phyloP scores from a whole-genome alignment of 495 filamentous ascomycete genomes.

The Trichoderma asperelloides region DNA sequence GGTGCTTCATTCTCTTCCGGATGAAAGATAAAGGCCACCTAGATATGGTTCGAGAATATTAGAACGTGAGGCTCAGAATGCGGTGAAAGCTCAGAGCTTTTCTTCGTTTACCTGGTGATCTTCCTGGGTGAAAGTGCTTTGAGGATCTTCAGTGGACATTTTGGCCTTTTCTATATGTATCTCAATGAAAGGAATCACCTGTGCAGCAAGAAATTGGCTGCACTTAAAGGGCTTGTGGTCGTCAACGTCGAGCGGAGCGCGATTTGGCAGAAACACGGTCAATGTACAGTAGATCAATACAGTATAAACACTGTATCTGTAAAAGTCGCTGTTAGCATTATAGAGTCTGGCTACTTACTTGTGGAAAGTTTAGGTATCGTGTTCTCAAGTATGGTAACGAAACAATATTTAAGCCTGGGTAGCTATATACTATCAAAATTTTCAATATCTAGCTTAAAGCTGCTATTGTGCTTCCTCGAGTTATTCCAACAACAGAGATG shows the following conservation, averaged over 20 bases:
- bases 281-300: background rate
- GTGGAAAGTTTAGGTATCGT: background rate
- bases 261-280: conserved; percentile 1
- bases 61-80: background rate
- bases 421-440: no score
- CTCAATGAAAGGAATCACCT: background rate
- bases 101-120: conserved; percentile 22
- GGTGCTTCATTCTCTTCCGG: conserved; percentile 29
- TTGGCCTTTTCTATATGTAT: background rate
- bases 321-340: background rate
- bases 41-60: background rate
- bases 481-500: no score
- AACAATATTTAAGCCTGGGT: no score
- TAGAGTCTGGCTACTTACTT: background rate
- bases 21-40: conserved; percentile 67
- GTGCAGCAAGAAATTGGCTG: background rate
- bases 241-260: background rate
- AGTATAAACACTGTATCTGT: background rate
- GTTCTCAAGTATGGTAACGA: background rate
- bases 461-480: no score
- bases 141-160: conserved; percentile 1
- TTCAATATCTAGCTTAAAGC: no score
- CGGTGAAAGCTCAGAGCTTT: background rate
- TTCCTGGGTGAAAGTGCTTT: conserved; percentile 19
- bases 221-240: background rate